Conservation (phyloP, 805 yeast genomes). For the Ogataea zsoltii region DNA sequence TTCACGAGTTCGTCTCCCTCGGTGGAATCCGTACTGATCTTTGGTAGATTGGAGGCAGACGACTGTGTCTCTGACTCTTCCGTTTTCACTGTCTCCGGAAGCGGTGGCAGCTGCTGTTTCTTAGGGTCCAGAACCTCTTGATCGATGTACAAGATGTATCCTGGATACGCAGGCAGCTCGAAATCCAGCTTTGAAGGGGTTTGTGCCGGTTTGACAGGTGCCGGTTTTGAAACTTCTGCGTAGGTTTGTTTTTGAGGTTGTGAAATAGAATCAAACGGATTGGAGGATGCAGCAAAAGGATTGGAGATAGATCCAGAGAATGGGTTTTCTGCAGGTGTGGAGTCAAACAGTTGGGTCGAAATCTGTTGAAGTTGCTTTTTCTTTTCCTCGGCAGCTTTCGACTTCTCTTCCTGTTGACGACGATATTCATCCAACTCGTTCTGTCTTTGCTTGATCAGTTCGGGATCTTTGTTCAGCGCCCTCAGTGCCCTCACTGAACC, state of each 20-base stretch:
- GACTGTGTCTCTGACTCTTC: constrained; percentile 5
- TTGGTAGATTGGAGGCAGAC: constrained; percentile 21
- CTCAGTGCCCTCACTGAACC: constrained; percentile 78
- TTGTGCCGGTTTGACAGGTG: constrained; percentile 4
- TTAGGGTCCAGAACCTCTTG: constrained; percentile 60
- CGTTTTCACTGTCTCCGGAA: constrained; percentile 39
- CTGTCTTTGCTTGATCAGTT: constrained; percentile 41
- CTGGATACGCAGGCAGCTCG: constrained; percentile 56
- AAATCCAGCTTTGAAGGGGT: constrained; percentile 7
- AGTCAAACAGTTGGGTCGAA: constrained; percentile 45
- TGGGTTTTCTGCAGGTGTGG: constrained; percentile 25
- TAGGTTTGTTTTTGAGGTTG: constrained; percentile 17
- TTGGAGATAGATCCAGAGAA: constrained; percentile 27
- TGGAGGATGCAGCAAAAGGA: constrained; percentile 12
- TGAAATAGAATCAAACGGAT: constrained; percentile 7
- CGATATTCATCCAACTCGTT: constrained; percentile 41
- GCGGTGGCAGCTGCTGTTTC: constrained; percentile 40
- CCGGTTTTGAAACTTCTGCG: constrained; percentile 22
- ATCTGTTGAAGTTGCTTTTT: constrained; percentile 41
- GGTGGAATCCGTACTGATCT: constrained; percentile 32
- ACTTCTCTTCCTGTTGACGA: constrained; percentile 43
- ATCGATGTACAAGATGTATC: constrained; percentile 70
- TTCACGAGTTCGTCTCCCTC: constrained; percentile 51
- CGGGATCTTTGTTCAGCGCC: constrained; percentile 66
- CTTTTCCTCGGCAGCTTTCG: constrained; percentile 43